Conservation (phyloP, 805 yeast species). For the Yamadazyma ubonensis region DNA sequence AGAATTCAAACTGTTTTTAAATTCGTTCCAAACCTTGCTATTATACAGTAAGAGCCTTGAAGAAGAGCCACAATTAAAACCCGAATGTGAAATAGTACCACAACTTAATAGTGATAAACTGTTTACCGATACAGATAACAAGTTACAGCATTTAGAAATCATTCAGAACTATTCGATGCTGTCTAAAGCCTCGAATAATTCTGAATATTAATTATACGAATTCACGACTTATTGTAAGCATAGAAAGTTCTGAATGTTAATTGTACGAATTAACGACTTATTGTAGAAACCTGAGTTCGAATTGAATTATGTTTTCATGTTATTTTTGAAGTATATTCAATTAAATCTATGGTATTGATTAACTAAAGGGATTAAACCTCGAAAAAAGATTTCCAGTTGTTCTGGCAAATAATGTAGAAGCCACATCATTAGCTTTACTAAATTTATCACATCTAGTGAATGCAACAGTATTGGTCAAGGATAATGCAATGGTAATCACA, state of each 20-base stretch:
- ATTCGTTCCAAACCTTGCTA: conserved; percentile 30
- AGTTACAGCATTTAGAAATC: conserved; percentile 10
- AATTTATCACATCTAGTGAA: conserved; percentile 91
- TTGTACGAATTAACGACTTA: no score
- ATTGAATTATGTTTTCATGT: background rate
- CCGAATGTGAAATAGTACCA: conserved; percentile 1
- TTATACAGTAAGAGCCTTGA: conserved; percentile 11
- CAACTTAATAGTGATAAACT: background rate
- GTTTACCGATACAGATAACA: conserved; percentile 2
- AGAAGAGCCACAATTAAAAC: background rate
- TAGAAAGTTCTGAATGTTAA: no score
- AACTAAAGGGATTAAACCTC: conserved; percentile 45
- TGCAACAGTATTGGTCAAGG: conserved; percentile 82
- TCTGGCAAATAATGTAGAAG: conserved; percentile 54
- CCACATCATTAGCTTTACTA: conserved; percentile 74
- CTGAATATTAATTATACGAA: no score
- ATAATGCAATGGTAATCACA: conserved; percentile 65
- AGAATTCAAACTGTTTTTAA: conserved; percentile 20
- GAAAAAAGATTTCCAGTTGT: conserved; percentile 47
- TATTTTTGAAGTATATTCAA: background rate
- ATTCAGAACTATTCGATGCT: conserved; percentile 5
- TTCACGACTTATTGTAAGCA: no score
- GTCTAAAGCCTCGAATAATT: background rate
- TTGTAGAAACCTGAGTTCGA: no score
- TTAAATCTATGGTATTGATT: background rate